Base-by-base conservation (phyloP, 1,284 basidiomycete species). In the Sanghuangporus baumii region DNA sequence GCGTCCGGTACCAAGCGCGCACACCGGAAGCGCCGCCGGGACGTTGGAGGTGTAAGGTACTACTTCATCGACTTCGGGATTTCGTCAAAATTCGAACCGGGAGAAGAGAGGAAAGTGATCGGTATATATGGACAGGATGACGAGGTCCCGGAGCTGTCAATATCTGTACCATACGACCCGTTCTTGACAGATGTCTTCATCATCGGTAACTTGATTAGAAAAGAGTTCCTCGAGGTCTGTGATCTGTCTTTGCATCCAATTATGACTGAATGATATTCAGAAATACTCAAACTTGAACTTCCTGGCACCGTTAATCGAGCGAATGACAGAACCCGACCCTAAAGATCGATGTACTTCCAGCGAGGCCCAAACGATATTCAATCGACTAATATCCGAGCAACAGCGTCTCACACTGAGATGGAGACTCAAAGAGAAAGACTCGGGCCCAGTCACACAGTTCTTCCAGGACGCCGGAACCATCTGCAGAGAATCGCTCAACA, bases 11-110 rank as follows among this genome's bases (percentile, higher is more conserved):
- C 37, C 7, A 16, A 51, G 26, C 51, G 20, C 12, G 47, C 59
- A 4, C 40, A 65, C 2, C 0, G 61, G 65, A 0, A 18, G 36
- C 36, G 41, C 38, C 56, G 36, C 8, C 14, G 55, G 4, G 47
- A 57, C 56, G 41, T 41, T 1, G 40, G 59, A 12, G 52, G 60
- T 0, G 66, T 72, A 1, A 62, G 60, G 11, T 74, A 73, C 63
- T 72, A 66, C 61, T 72, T 72, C 64, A 72, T 70, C 52, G 72
- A 73, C 61, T 74, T 73, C 46, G 71, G 70, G 0, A 60, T 74
- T 0, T 71, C 72, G 0, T 41, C 56, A 0, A 46, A 52, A 0
- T 69, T 69, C 37, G 23, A 31, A 12, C 20, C 31, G n/a, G 43
- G 18, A n/a, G 43, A 57, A 48, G 2, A n/a, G n/a, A 23, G 31